A percentile compares a stretch with the other conserved stretches of the same genome.
phyloP scores from a whole-genome alignment of 768 basidiomycete genomes.

The Amanita fuliginea region DNA sequence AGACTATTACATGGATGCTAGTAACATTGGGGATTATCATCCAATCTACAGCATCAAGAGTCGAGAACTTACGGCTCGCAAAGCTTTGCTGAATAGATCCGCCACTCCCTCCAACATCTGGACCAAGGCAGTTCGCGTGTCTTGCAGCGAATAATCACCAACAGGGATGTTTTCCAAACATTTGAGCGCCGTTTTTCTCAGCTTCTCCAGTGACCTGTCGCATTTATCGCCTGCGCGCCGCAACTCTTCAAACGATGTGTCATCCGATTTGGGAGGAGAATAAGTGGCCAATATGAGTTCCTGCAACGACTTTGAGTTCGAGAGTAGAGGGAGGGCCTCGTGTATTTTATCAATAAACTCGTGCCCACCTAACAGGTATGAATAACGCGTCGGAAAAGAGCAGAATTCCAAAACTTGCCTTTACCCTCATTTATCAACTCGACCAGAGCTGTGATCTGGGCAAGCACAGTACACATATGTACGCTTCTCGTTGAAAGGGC shows the following conservation, averaged over 20 bases:
- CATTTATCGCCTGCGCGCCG: slow-evolving; percentile 37
- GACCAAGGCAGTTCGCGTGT: slow-evolving; percentile 7
- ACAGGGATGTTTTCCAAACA: slow-evolving; percentile 25
- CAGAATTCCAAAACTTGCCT: not conserved
- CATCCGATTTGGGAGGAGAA: not conserved
- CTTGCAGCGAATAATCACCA: not conserved
- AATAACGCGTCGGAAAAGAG: not conserved
- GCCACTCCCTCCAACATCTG: slow-evolving; percentile 26
- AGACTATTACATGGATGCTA: slow-evolving; percentile 8
- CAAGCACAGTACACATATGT: slow-evolving; percentile 6
- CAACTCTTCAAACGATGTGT: slow-evolving; percentile 20
- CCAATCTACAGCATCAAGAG: slow-evolving; percentile 3
- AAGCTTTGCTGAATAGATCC: slow-evolving; percentile 17
- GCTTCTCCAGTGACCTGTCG: slow-evolving; percentile 47
- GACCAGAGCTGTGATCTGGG: slow-evolving; percentile 3
- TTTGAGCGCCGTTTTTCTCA: slow-evolving; percentile 39
- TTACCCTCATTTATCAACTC: not conserved
- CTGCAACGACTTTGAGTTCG: slow-evolving; percentile 1
- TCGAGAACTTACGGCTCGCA: slow-evolving; percentile 18
- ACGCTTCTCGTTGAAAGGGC: not conserved
- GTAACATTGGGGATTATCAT: slow-evolving; percentile 4
- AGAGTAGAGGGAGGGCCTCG: not conserved
- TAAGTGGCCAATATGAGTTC: slow-evolving; percentile 2
- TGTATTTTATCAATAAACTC: not conserved
- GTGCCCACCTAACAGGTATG: not conserved